These are phyloP conservation scores for Termitomyces heimii DNA, from an alignment of 768 basidiomycete genomes.

Conservation along the genomic window DNA sequence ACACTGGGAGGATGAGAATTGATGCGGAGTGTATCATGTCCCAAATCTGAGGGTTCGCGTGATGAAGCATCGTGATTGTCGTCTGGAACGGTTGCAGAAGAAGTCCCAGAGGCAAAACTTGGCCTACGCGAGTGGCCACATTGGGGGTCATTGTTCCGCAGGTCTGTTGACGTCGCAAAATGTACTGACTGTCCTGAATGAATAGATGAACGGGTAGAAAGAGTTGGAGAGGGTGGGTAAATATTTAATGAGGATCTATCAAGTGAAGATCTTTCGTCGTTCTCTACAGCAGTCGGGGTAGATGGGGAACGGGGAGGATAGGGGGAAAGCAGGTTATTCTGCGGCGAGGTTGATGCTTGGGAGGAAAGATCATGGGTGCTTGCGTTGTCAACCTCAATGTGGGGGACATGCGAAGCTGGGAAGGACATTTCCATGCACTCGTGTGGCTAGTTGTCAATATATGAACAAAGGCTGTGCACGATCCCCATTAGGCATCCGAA, in stretches of 20 bases:
- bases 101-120: slow-evolving; percentile 47
- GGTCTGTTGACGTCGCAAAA: slow-evolving; percentile 45
- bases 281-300: slow-evolving; percentile 11
- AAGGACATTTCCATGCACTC: not conserved
- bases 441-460: not conserved
- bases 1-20: slow-evolving; percentile 30
- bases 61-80: slow-evolving; percentile 16
- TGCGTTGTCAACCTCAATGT: not conserved
- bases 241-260: slow-evolving; percentile 4
- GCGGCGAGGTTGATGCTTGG: not conserved
- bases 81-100: slow-evolving; percentile 49
- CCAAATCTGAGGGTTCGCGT: slow-evolving; percentile 17
- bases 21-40: slow-evolving; percentile 28
- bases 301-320: slow-evolving; percentile 11
- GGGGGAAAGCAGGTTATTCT: slow-evolving; percentile 19
- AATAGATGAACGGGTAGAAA: slow-evolving; percentile 54
- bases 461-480: too few species aligned
- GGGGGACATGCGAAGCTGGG: not conserved
- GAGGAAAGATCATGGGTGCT: not conserved
- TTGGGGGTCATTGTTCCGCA: slow-evolving; percentile 65
- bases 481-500: not conserved
- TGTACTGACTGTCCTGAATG: slow-evolving; percentile 32
- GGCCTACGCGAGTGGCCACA: slow-evolving; percentile 44
- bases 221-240: slow-evolving; percentile 70
- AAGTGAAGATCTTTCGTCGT: slow-evolving; percentile 29